These are phyloP conservation scores for Lotus japonicus DNA, from an alignment of 306 rosid species.

Conservation along the genomic window DNA sequence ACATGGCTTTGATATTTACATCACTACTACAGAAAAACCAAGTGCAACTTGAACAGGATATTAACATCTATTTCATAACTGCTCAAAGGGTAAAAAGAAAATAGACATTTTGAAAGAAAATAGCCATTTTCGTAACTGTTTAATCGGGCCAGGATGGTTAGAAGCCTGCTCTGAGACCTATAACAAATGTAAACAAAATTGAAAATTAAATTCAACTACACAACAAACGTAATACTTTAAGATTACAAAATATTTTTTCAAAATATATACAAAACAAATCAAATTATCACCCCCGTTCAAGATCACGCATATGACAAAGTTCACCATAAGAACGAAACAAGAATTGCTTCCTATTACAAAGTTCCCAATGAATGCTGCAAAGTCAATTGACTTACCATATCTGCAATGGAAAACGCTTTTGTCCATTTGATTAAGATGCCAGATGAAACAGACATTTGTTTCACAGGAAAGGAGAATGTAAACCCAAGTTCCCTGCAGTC, in stretches of 20 bases:
- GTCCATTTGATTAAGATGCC: constrained; percentile 92
- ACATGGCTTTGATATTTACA: background rate
- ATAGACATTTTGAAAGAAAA: background rate
- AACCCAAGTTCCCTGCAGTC: constrained; percentile 75
- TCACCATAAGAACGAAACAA: no score
- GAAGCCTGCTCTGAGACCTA: background rate
- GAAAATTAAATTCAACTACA: no score
- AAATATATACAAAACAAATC: no score
- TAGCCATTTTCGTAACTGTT: no score
- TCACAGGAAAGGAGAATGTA: constrained; percentile 91
- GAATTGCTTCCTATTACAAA: no score
- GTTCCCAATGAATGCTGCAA: background rate
- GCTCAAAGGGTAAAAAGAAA: background rate
- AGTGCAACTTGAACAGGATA: background rate
- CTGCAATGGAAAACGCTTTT: constrained; percentile 63
- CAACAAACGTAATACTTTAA: no score
- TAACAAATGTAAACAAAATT: no score
- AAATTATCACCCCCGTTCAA: no score
- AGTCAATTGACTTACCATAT: constrained; percentile 60
- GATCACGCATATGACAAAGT: no score
- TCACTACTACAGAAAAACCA: background rate
- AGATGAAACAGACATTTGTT: constrained; percentile 63
- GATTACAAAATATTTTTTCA: no score
- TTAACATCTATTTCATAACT: background rate
- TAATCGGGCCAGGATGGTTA: background rate